A percentile compares a stretch with the other conserved stretches of the same genome.
Evolutionary conservation across 2,329 filamentous ascomycete species (phyloP).

Genomic region (Rhynchosporium secalis): DNA sequence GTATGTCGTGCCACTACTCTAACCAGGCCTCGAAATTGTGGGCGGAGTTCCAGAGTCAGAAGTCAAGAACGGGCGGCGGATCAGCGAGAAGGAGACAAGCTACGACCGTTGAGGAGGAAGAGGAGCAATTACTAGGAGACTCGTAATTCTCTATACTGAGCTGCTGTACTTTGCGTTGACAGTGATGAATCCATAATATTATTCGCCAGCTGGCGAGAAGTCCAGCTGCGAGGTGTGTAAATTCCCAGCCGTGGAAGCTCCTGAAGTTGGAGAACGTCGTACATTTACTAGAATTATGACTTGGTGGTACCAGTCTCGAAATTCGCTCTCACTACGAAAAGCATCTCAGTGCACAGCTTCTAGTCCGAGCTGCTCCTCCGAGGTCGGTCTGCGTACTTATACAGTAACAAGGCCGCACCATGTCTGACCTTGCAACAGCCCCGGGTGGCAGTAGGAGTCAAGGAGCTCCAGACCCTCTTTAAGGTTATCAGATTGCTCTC

Average conservation of each 20-base stretch:
- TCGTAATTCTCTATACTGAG: background rate
- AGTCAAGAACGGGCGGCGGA: conserved; percentile 13
- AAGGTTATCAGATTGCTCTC: background rate
- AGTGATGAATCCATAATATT: no score
- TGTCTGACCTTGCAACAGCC: no score
- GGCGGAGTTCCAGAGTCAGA: conserved; percentile 22
- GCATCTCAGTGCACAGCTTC: no score
- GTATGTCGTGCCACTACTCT: conserved; percentile 74
- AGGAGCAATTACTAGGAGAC: conserved; percentile 20
- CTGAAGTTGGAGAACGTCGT: no score
- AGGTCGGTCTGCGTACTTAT: no score
- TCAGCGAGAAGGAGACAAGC: conserved; percentile 16
- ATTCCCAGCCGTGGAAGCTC: no score
- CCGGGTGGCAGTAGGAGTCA: background rate
- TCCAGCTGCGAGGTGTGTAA: background rate
- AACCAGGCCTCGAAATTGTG: conserved; percentile 45
- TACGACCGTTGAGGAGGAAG: conserved; percentile 22
- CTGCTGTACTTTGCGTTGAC: background rate
- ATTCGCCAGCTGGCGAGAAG: no score
- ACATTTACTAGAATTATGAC: no score
- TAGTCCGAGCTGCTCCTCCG: no score
- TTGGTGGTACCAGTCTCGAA: no score
- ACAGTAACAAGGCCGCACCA: no score
- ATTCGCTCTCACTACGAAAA: no score
- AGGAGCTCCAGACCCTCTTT: background rate